A percentile compares a stretch with the other conserved stretches of the same genome.
phyloP scores from a whole-genome alignment of 805 yeast genomes.

The Myxozyma nipponensis region DNA sequence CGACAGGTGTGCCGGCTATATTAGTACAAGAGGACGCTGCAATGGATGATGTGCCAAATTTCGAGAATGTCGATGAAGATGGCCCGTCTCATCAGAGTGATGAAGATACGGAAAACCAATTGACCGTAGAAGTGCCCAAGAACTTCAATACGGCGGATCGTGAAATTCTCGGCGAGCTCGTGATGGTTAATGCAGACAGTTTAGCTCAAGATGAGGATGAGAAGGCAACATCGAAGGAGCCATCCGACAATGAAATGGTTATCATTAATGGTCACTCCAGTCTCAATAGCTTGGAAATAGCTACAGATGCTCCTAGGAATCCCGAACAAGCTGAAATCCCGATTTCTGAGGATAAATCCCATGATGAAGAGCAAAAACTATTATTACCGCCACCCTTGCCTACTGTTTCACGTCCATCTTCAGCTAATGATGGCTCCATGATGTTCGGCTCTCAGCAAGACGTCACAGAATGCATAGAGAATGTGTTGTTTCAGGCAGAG shows the following conservation, averaged over 20 bases:
- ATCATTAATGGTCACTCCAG: neutral
- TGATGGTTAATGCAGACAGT: neutral
- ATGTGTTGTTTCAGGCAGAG: constrained; percentile 85
- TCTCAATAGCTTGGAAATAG: neutral
- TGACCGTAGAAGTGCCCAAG: neutral
- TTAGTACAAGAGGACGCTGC: constrained; percentile 24
- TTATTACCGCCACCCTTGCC: constrained; percentile 9
- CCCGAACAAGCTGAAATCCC: neutral
- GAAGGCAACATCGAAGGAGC: neutral
- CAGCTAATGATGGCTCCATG: constrained; percentile 15
- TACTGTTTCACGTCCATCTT: constrained; percentile 1
- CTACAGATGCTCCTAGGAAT: neutral
- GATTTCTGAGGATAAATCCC: neutral
- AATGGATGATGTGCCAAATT: constrained; percentile 16
- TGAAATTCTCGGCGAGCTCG: constrained; percentile 7
- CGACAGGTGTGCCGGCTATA: constrained; percentile 29
- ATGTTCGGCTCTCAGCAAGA: constrained; percentile 77
- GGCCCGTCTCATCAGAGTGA: constrained; percentile 1
- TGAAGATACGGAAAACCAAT: constrained; percentile 10
- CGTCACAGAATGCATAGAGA: constrained; percentile 95
- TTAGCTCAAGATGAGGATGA: neutral
- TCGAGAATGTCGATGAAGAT: constrained; percentile 10
- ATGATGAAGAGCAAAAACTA: neutral
- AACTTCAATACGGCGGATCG: neutral
- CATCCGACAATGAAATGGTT: neutral